Evolutionary conservation across 805 yeast genomes (phyloP), one percentile per base, ranked within the genome.

Genomic region (Sugiyamaella floridensis): DNA sequence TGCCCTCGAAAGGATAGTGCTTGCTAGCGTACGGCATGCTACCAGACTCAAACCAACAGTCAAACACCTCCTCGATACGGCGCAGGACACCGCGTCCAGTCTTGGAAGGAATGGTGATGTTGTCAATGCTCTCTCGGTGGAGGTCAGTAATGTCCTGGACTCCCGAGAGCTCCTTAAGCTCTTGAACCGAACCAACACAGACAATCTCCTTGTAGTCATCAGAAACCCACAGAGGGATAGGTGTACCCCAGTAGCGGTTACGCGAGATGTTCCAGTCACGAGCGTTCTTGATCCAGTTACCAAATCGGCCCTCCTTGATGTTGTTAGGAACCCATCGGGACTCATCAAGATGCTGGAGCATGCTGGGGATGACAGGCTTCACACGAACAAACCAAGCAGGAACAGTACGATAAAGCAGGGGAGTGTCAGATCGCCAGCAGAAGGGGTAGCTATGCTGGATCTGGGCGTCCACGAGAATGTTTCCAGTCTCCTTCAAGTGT

Each of bases 391-490:
- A 93, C 99, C 99, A 93, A 34, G 98, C 92, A 49, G 99, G 99
- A 60, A 93, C 97, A 40, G 97, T 84, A 75, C 96, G 83, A 77
- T 93, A 93, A 60, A 93, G 71, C 68, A 93, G 81, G 51, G 99
- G 99, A 29, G 99, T 93, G 68, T 93, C 99, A 2, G 98, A 92
- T 80, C 99, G 86, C 99, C 99, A 93, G 76, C 99, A 93, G 85
- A 93, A 93, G 64, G 99, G 99, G 72, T 93, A 93, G 71, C 95
- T 85, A 78, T 93, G 99, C 74, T 83, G 83, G 60, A 90, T 78
- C 76, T 93, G 98, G 43, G 88, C 75, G 53, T 83, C 85, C 43
- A 82, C 79, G 59, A 93, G 75, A 40, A 93, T 61, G 60, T 84
- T 79, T 49, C 96, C 98, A 41, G 76, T 70, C 50, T 81, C 86